Conservation (phyloP, 495 filamentous ascomycete species). For the Penicillium atrosanguineum region DNA sequence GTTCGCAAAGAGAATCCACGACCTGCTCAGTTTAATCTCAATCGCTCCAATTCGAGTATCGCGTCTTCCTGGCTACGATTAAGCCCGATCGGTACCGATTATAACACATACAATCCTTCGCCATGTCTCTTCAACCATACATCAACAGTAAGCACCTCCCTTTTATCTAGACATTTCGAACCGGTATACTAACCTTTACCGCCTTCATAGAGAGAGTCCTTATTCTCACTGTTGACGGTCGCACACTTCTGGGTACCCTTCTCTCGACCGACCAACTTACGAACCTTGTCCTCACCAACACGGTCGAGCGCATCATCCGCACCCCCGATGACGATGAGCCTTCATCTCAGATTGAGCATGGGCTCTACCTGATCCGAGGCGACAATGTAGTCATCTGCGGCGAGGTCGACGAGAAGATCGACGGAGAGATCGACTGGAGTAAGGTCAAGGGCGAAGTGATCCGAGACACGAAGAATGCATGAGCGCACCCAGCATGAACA, state of each 20-base stretch:
- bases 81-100: background rate
- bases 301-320: constrained; percentile 87
- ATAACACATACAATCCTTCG: constrained; percentile 3
- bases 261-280: constrained; percentile 88
- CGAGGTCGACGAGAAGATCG: constrained; percentile 83
- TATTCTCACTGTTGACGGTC: constrained; percentile 89
- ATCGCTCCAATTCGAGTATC: background rate
- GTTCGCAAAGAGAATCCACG: background rate
- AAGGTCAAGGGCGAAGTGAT: constrained; percentile 85
- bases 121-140: constrained; percentile 66
- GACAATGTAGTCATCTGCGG: constrained; percentile 94
- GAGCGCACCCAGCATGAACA: constrained; percentile 24
- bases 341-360: constrained; percentile 77
- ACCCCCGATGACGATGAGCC: constrained; percentile 77
- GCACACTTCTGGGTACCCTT: constrained; percentile 79
- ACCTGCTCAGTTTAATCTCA: background rate
- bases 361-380: constrained; percentile 87
- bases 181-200: constrained; percentile 24
- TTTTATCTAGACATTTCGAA: background rate
- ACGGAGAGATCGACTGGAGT: constrained; percentile 84
- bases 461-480: constrained; percentile 75
- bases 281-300: constrained; percentile 82
- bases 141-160: constrained; percentile 56
- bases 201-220: constrained; percentile 73
- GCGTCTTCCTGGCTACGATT: background rate